Conservation (phyloP, 179 eudicot species). For the Sideroxylon spinosum region DNA sequence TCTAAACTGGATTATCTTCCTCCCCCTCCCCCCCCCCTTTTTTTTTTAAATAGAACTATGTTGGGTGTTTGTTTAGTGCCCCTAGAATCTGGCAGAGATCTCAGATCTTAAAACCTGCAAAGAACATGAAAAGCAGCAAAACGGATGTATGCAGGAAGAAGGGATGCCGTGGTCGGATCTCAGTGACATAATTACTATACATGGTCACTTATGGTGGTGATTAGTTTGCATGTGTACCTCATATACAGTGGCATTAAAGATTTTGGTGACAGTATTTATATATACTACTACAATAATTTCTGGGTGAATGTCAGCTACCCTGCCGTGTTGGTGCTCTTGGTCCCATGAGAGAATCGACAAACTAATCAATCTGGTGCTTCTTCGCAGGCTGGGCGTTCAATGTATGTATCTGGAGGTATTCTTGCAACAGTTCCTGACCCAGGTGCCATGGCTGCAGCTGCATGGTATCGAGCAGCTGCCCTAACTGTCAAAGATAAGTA, state of each 20-base stretch:
- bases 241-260: background rate
- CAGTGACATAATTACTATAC: too few relatives aligned
- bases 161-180: too few relatives aligned
- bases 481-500: slow-evolving; percentile 50
- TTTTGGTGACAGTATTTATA: background rate
- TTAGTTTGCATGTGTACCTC: background rate
- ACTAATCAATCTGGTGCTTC: background rate
- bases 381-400: slow-evolving; percentile 88
- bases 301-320: background rate
- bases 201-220: background rate
- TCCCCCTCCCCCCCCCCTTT: too few relatives aligned
- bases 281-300: background rate
- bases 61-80: too few relatives aligned
- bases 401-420: slow-evolving; percentile 59
- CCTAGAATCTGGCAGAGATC: too few relatives aligned
- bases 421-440: slow-evolving; percentile 91
- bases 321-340: background rate
- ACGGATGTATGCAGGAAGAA: too few relatives aligned
- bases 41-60: too few relatives aligned
- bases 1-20: too few relatives aligned
- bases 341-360: background rate
- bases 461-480: slow-evolving; percentile 91
- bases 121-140: too few relatives aligned
- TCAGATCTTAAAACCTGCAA: too few relatives aligned
- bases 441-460: slow-evolving; percentile 96